Percentiles rank a stretch among this genome's conserved stretches.
These are phyloP conservation scores for Monilinia aucupariae DNA, from an alignment of 2,329 filamentous ascomycete species.

Conservation along the genomic window DNA sequence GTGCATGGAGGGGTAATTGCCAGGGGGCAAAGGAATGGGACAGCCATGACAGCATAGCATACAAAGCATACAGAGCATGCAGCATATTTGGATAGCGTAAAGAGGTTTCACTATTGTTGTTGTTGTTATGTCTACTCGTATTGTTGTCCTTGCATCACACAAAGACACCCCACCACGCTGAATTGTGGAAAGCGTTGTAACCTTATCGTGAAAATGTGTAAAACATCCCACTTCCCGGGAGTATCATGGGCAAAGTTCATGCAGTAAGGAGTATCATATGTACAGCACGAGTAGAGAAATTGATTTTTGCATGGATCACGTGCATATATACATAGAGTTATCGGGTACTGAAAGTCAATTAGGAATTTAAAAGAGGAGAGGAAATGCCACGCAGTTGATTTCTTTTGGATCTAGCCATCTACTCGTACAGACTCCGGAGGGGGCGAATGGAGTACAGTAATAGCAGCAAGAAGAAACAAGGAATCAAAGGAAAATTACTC, in stretches of 20 bases:
- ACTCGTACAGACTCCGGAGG: too few relatives aligned
- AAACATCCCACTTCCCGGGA: slow-evolving; percentile 13
- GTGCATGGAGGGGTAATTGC: background rate
- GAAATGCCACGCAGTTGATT: background rate
- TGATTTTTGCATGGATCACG: background rate
- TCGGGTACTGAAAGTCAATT: slow-evolving; percentile 4
- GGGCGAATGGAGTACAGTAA: background rate
- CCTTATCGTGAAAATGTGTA: slow-evolving; percentile 1
- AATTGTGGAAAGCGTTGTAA: slow-evolving; percentile 9
- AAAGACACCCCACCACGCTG: background rate
- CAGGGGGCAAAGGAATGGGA: background rate
- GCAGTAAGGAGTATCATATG: too few relatives aligned
- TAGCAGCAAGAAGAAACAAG: slow-evolving; percentile 4
- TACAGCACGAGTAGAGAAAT: background rate
- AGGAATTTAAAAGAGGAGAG: too few relatives aligned
- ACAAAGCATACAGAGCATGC: background rate
- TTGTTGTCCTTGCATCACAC: slow-evolving; percentile 9
- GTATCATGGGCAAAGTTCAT: slow-evolving; percentile 9
- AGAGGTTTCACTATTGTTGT: background rate
- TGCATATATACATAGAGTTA: too few relatives aligned
- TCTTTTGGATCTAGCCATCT: background rate
- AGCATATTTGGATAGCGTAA: slow-evolving; percentile 3
- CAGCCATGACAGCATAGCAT: slow-evolving; percentile 4
- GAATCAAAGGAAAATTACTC: slow-evolving; percentile 16
- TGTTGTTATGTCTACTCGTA: too few relatives aligned